These are phyloP conservation scores for Rickenella mellea DNA, from an alignment of 768 basidiomycete genomes.

Conservation along the genomic window DNA sequence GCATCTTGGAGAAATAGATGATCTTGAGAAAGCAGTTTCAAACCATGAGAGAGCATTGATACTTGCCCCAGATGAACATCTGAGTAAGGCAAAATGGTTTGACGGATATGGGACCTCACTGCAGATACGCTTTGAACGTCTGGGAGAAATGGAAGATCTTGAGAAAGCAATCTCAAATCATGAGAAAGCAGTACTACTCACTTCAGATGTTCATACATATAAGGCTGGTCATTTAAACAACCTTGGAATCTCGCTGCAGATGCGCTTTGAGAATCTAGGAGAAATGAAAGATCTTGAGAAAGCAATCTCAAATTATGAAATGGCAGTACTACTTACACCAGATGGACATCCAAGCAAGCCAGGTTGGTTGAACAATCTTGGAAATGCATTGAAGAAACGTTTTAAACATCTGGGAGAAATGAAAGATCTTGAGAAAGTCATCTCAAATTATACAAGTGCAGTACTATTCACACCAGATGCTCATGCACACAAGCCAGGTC, in stretches of 20 bases:
- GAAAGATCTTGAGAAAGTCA: conserved; percentile 17
- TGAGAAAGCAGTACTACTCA: not conserved
- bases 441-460: conserved; percentile 10
- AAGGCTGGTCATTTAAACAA: not conserved
- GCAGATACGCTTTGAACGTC: not conserved
- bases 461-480: conserved; percentile 14
- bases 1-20: not conserved
- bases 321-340: not conserved
- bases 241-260: not conserved
- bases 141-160: not conserved
- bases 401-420: conserved; percentile 15
- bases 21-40: not conserved
- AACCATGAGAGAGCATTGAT: not conserved
- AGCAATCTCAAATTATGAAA: not conserved
- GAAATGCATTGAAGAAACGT: not conserved
- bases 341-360: conserved; percentile 2
- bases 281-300: conserved; percentile 1
- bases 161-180: not conserved
- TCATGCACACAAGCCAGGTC: conserved; percentile 9
- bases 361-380: not conserved
- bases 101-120: not conserved
- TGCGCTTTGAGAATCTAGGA: not conserved
- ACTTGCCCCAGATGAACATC: not conserved
- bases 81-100: not conserved
- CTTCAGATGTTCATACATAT: not conserved